Percentiles rank a stretch among this genome's conserved stretches.
phyloP scores from a whole-genome alignment of 768 basidiomycete genomes.

The Artomyces pyxidatus region DNA sequence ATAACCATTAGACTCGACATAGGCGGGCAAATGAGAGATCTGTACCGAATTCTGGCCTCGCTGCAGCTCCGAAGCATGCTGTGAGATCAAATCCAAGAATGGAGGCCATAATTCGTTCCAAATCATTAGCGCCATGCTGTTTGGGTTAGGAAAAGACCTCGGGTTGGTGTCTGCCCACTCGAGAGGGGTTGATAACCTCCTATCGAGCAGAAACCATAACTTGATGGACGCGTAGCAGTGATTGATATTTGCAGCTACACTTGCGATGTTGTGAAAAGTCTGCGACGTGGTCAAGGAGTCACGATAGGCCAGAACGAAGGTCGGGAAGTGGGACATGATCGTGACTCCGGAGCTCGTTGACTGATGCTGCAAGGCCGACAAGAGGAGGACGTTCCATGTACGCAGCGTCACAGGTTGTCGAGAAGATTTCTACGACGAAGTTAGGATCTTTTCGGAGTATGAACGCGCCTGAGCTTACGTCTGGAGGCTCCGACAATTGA shows the following conservation, averaged over 20 bases:
- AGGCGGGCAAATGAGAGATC: not conserved
- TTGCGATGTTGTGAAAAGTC: conserved; percentile 31
- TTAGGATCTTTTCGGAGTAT: not conserved
- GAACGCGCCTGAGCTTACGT: too few species aligned
- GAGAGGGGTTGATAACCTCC: conserved; percentile 19
- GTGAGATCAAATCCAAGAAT: conserved; percentile 45
- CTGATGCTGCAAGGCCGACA: conserved; percentile 41
- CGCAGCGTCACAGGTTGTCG: conserved; percentile 33
- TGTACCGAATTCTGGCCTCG: conserved; percentile 27
- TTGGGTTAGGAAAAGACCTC: conserved; percentile 8
- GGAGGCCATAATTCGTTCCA: conserved; percentile 79
- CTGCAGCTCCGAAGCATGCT: conserved; percentile 41
- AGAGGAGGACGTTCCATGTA: conserved; percentile 56
- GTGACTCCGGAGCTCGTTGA: conserved; percentile 28
- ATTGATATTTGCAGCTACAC: conserved; percentile 45
- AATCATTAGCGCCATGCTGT: conserved; percentile 30
- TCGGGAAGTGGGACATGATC: conserved; percentile 42
- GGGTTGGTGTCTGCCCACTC: conserved; percentile 4
- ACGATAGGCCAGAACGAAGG: conserved; percentile 42
- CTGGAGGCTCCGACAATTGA: conserved; percentile 25
- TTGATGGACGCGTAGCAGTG: conserved; percentile 63
- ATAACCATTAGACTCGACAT: not conserved
- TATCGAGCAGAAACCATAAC: conserved; percentile 58
- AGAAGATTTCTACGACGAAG: not conserved
- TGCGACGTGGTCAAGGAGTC: conserved; percentile 24